Evolutionary conservation across 805 yeast genomes (phyloP).

Genomic region (Sungouiozyma intestinalis): DNA sequence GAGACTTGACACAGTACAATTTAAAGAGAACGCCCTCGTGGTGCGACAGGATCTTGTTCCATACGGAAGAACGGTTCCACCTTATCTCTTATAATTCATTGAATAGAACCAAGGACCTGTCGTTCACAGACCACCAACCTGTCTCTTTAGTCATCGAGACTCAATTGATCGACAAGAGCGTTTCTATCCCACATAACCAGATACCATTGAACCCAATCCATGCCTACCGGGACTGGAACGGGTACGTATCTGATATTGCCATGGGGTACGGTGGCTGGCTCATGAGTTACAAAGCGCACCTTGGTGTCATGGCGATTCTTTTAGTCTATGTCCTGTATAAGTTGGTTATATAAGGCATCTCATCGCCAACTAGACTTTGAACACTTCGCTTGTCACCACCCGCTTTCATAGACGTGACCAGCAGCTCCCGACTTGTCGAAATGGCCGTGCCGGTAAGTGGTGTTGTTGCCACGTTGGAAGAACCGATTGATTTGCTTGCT

Average conservation of each 20-base stretch:
- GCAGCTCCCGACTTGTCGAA: no score
- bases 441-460: not conserved
- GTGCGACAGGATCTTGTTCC: constrained; percentile 77
- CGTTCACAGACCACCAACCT: constrained; percentile 72
- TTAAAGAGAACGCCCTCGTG: constrained; percentile 66
- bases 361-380: not conserved
- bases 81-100: constrained; percentile 41
- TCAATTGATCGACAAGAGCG: constrained; percentile 14
- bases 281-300: constrained; percentile 6
- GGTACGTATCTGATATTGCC: constrained; percentile 8
- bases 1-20: constrained; percentile 38
- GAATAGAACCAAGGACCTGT: constrained; percentile 27
- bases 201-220: not conserved
- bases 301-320: constrained; percentile 2
- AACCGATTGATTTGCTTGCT: not conserved
- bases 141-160: constrained; percentile 42
- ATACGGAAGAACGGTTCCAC: constrained; percentile 30
- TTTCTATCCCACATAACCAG: constrained; percentile 24
- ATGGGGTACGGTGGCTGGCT: constrained; percentile 25
- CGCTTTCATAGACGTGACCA: no score
- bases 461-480: not conserved
- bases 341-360: not conserved
- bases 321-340: not conserved
- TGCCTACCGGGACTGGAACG: constrained; percentile 4
- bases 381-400: not conserved